Percentiles rank a stretch among this genome's conserved stretches.
These are phyloP conservation scores for Mycosphaerelloides madeirae DNA, from an alignment of 2,329 filamentous ascomycete species.

Conservation along the genomic window DNA sequence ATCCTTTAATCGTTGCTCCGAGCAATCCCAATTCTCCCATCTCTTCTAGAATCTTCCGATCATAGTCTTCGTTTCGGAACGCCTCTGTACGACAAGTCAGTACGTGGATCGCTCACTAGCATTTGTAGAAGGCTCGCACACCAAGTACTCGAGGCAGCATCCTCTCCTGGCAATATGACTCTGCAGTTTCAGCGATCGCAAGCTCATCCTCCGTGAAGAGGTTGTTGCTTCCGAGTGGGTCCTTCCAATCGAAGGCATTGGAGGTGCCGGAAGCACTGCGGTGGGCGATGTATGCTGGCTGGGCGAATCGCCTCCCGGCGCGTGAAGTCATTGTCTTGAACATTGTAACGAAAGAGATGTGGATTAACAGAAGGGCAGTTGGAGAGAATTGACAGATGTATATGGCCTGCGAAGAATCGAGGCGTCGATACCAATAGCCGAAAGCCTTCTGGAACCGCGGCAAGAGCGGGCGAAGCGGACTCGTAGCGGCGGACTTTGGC, in stretches of 20 bases:
- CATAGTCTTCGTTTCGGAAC: conserved; percentile 81
- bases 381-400: neutral
- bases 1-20: conserved; percentile 79
- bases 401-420: conserved; percentile 1
- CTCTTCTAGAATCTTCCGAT: conserved; percentile 77
- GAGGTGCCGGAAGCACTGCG: conserved; percentile 40
- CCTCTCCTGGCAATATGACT: conserved; percentile 88
- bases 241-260: conserved; percentile 77
- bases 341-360: conserved; percentile 30
- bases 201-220: conserved; percentile 85
- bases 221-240: conserved; percentile 70
- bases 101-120: neutral
- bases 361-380: neutral
- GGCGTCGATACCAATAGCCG: conserved; percentile 1
- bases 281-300: conserved; percentile 27
- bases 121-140: conserved; percentile 38
- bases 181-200: conserved; percentile 83
- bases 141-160: conserved; percentile 80
- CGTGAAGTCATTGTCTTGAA: conserved; percentile 40
- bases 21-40: conserved; percentile 91
- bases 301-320: conserved; percentile 36
- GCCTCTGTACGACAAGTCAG: conserved; percentile 54
- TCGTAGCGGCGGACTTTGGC: no score
- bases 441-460: no score
- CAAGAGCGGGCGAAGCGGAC: no score